A percentile compares a stretch with the other conserved stretches of the same genome.
phyloP scores from a whole-genome alignment of 768 basidiomycete species.

The Botryobasidium botryosum region DNA sequence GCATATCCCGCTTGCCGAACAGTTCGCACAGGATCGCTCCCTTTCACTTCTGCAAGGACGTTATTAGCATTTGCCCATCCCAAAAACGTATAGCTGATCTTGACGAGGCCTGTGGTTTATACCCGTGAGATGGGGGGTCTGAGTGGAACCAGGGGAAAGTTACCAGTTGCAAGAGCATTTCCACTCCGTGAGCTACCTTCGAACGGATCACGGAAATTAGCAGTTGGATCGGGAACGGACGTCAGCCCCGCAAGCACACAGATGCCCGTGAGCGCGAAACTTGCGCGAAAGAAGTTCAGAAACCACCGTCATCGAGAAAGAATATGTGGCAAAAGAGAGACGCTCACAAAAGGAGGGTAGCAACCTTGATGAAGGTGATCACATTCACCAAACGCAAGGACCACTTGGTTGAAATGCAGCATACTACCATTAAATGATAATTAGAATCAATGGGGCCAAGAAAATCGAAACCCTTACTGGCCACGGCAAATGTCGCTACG shows the following conservation, averaged over 20 bases:
- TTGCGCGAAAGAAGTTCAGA: neutral
- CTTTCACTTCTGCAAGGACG: slow-evolving; percentile 26
- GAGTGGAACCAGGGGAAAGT: neutral
- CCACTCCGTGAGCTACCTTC: slow-evolving; percentile 16
- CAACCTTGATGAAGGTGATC: neutral
- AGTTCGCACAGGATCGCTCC: slow-evolving; percentile 28
- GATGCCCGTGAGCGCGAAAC: slow-evolving; percentile 11
- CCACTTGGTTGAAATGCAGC: neutral
- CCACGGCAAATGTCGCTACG: neutral
- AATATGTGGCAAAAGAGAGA: neutral
- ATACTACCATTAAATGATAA: neutral
- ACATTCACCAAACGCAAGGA: neutral
- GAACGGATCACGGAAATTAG: slow-evolving; percentile 20
- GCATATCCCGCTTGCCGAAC: slow-evolving; percentile 29
- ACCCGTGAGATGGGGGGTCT: neutral
- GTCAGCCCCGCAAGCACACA: slow-evolving; percentile 15
- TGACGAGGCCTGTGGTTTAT: slow-evolving; percentile 17
- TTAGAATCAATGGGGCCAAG: neutral
- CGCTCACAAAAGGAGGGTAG: neutral
- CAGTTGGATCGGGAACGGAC: slow-evolving; percentile 16
- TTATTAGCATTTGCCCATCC: slow-evolving; percentile 31
- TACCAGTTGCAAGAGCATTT: slow-evolving; percentile 13
- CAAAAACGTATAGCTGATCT: slow-evolving; percentile 18
- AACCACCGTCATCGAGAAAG: too few species aligned
- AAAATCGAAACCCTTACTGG: neutral